Base-by-base conservation (phyloP, 2,329 filamentous ascomycete genomes). In the Fusarium napiforme region DNA sequence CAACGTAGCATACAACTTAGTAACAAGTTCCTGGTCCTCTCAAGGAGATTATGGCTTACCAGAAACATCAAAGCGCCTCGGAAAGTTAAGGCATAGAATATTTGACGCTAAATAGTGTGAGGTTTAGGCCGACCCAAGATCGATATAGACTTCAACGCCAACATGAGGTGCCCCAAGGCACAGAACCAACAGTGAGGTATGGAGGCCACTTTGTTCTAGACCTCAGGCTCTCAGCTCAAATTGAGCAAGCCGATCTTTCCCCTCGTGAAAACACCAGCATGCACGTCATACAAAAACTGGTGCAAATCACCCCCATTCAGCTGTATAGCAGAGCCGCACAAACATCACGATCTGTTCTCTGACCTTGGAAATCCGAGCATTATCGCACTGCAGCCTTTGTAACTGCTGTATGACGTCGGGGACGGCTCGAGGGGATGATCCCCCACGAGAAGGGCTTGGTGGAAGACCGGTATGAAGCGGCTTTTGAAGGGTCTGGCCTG, bases 361-460 rank as follows among this genome's bases (percentile, higher is more conserved):
- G 37, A 26, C 46, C 21, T 50, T 18, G 16, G 30, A 45, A 26
- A 64, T 40, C 39, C 34, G 30, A 59, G 30, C 28, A 53, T 42
- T 46, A 46, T 57, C 63, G 21, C 43, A 36, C 19, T 36, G 34
- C 34, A 49, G 23, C 56, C 21, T 49, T 43, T 34, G 8, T 26
- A 64, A 43, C 32, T 58, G 39, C 32, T 32, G 30, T 21, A 71
- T 71, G 68, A 71, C 68, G 56, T 67, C 23, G 55, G 34, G 23
- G 36, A 50, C 36, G 30, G 39, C 36, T 42, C 45, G 19, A 37
- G 28, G 53, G 67, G 68, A 43, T 58, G 68, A 67, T 45, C 67
- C 68, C 68, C 68, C 68, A 71, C 68, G 46, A 58, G 52, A 52
- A 65, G 19, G 61, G 56, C 40, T 56, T 42, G 61, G 39, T 61